Evolutionary conservation across 164 flowering plant genomes (phyloP), one percentile per base, ranked within the genome.

Genomic region (Kalanchoe fedtschenkoi): DNA sequence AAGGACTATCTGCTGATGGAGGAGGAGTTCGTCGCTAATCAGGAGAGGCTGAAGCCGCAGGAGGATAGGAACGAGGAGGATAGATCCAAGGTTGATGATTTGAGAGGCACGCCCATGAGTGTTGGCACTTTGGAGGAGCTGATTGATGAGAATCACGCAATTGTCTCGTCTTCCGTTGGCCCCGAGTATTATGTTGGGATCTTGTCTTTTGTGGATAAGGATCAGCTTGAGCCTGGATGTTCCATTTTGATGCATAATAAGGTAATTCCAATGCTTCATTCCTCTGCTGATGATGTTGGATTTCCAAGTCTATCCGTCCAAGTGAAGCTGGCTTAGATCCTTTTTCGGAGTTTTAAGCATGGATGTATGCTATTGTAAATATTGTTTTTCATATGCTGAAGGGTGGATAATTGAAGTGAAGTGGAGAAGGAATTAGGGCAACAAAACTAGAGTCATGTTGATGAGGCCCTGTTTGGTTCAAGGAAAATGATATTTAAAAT

Each of bases 211-310:
- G 83, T 79, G 14, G 83, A 79, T 58, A 79, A 79, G 72, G 80
- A 79, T 47, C 83, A 79, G 69, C 72, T 79, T 2, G 83, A 79
- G 68, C 83, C 83, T 65, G 83, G 83, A 1, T 79, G 83, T 33
- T 75, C 83, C 22, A 79, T 79, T 65, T 62, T 79, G 66, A 76
- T 79, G 80, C 82, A 79, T 43, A 79, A 79, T 30, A 76, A 79
- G 83, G 83, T 74, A 66, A 76, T 74, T 63, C 76, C 17, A 78
- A 74, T 35, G 80, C 74, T 44, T 76, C 71, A 78, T 70, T 43
- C 80, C 74, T 30, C 80, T 78, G 28, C 76, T 76, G 16, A 76
- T 78, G 24, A 76, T 76, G 8, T 74, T 78, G 5, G 70, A 75
- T 8, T 78, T 76, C n/a, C n/a, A n/a, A n/a, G n/a, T n/a, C n/a